Evolutionary conservation across 192 early-diverging fungal species (phyloP).

Genomic region (Linnemannia elongata): DNA sequence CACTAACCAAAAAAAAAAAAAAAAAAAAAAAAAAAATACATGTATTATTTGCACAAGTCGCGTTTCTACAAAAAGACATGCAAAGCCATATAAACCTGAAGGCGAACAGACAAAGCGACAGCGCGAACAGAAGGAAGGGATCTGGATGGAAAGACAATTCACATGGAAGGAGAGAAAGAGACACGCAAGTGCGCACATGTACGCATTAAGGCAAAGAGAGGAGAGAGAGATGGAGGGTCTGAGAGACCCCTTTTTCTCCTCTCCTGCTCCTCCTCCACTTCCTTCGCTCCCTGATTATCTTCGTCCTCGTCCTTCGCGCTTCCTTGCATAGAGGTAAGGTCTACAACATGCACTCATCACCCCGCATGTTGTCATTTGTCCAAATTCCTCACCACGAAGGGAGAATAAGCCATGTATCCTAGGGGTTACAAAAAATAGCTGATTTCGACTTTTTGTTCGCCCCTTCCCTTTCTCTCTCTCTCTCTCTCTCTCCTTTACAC

Average conservation of each 20-base stretch:
- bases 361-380: neutral
- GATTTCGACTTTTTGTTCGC: neutral
- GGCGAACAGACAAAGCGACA: neutral
- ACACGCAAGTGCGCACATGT: no score
- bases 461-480: neutral
- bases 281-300: neutral
- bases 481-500: neutral
- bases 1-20: no score
- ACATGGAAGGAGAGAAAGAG: no score
- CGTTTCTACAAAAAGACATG: neutral
- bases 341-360: neutral
- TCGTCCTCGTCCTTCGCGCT: neutral
- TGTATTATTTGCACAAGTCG: neutral
- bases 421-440: neutral
- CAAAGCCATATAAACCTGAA: neutral
- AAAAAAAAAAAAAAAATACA: no score
- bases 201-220: no score
- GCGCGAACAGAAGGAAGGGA: neutral
- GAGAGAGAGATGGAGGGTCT: no score
- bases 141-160: no score
- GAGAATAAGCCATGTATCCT: neutral
- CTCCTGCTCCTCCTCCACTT: neutral
- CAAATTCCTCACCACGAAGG: neutral
- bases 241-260: no score
- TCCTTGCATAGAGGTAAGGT: no score